phyloP scores from a whole-genome alignment of 495 filamentous ascomycete species.

The Neurospora sp. region DNA sequence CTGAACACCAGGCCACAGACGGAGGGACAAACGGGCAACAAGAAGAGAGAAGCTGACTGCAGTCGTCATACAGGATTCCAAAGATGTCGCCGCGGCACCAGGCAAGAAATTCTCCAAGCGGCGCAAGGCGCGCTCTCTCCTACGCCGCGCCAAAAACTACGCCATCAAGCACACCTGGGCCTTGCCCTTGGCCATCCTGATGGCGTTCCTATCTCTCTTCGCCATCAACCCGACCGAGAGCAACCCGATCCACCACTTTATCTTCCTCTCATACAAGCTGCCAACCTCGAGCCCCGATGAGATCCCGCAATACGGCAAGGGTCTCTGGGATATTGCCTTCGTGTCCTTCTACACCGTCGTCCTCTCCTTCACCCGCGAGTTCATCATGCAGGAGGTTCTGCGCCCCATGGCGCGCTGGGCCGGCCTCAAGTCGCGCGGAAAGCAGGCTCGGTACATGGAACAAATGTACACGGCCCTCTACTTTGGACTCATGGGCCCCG shows the following conservation, averaged over 20 bases:
- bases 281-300: conserved; percentile 41
- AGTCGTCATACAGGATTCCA: conserved; percentile 8
- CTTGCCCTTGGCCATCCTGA: conserved; percentile 61
- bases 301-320: conserved; percentile 79
- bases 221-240: conserved; percentile 66
- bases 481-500: conserved; percentile 75
- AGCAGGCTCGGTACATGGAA: conserved; percentile 93
- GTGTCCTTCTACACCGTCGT: conserved; percentile 85
- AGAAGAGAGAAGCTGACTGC: neutral
- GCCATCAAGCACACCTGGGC: conserved; percentile 72
- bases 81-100: conserved; percentile 2
- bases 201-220: conserved; percentile 56
- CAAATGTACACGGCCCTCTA: conserved; percentile 97
- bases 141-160: conserved; percentile 56
- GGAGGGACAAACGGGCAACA: neutral
- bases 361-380: conserved; percentile 88
- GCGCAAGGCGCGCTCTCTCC: conserved; percentile 48
- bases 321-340: conserved; percentile 71
- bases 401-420: conserved; percentile 62
- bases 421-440: conserved; percentile 63
- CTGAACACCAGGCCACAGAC: conserved; percentile 5
- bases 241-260: conserved; percentile 76
- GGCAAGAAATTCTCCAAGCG: conserved; percentile 42
- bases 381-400: conserved; percentile 88
- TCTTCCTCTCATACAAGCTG: conserved; percentile 89